Base-by-base conservation (phyloP, 768 basidiomycete species). In the Phylloporus scabripes region DNA sequence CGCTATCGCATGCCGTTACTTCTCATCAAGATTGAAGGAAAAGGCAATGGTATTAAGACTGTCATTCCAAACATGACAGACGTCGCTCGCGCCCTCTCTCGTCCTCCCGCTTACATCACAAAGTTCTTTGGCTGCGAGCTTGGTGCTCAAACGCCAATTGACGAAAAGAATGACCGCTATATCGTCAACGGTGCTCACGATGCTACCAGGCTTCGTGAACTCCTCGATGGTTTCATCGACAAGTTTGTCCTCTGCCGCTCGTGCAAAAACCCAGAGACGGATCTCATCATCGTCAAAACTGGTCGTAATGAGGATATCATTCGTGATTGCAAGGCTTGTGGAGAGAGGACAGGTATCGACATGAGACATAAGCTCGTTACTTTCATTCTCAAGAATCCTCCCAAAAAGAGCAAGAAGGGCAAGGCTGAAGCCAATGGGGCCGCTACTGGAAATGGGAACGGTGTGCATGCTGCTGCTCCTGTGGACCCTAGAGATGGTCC, bases 191-290 rank as follows among this genome's bases (percentile, higher is more conserved):
- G 96, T 42, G 92, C 92, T 23, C 96, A 99, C 65, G 83, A 96
- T 55, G 85, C 92, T 36, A 73, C 81, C 38, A 88, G 93, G 51
- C 82, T 99, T 24, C 88, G 94, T 50, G 95, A 98, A 69, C 82
- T 99, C 14, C 85, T 99, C 60, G 95, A 98, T 68, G 80, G 70
- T 42, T 99, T 98, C 78, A 99, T 99, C 74, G 92, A 95, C 60
- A 97, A 97, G 71, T 99, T 96, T 58, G 92, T 99, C 38, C 83
- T 99, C 14, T 99, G 96, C 74, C 85, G 84, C 51, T 81, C 88
- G 9, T 99, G 96, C 87, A 97, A 98, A 75, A 99, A 99, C 66
- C 96, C 96, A 10, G 96, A 99, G 72, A 99, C 96, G 28, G 94
- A 97, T 62, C 82, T 97, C 39, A 71, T 92, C 72, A 81, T 99